A percentile compares a stretch with the other conserved stretches of the same genome.
Conservation (phyloP, 1,139 yeast genomes). For the Yamadazyma kanchanaburiensis region DNA sequence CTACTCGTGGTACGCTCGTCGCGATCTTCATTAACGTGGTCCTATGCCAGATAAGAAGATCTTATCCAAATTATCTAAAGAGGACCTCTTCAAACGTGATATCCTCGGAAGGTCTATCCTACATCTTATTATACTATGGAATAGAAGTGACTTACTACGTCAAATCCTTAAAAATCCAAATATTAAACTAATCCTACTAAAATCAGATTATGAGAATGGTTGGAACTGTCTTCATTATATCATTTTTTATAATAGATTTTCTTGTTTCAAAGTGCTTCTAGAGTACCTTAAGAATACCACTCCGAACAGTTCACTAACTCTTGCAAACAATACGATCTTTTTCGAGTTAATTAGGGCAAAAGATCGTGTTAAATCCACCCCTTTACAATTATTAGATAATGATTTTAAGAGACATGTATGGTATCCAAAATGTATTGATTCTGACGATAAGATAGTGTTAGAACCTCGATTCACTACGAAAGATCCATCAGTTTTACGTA, state of each 20-base stretch:
- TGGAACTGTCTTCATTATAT: conserved; percentile 82
- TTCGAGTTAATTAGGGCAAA: conserved; percentile 48
- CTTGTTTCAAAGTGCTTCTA: conserved; percentile 52
- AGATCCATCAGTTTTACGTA: conserved; percentile 5
- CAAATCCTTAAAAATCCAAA: conserved; percentile 48
- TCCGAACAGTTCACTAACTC: conserved; percentile 12
- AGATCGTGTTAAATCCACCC: conserved; percentile 68
- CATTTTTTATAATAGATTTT: conserved; percentile 54
- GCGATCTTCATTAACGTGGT: too few relatives aligned
- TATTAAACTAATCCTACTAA: conserved; percentile 28
- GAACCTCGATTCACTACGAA: background rate
- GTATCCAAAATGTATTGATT: conserved; percentile 44
- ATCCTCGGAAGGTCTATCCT: conserved; percentile 69
- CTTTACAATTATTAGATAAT: conserved; percentile 53
- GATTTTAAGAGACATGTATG: conserved; percentile 38
- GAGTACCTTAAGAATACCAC: conserved; percentile 22
- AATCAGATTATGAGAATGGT: conserved; percentile 71
- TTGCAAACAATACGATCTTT: conserved; percentile 20
- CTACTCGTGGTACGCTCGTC: too few relatives aligned
- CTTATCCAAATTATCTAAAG: conserved; percentile 33
- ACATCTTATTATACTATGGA: conserved; percentile 56
- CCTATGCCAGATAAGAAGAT: too few relatives aligned
- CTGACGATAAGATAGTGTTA: conserved; percentile 19
- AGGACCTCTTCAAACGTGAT: conserved; percentile 54
- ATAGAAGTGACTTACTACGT: conserved; percentile 44